Evolutionary conservation across 441 rosid genomes (phyloP).

Genomic region (Aquilaria agallochum): DNA sequence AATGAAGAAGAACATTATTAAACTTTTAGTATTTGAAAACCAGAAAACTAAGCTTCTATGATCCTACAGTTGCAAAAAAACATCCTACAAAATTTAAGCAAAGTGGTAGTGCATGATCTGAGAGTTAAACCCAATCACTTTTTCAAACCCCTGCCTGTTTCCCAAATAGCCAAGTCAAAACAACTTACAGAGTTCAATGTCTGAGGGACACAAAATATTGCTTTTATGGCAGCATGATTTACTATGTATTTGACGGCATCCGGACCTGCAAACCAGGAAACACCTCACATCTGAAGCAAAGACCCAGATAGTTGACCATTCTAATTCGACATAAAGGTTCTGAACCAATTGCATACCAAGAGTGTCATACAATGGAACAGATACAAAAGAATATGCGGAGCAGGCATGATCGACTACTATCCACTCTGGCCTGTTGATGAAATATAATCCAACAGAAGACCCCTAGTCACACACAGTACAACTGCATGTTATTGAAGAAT

Average conservation of each 20-base stretch:
- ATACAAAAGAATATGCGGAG: conserved; percentile 80
- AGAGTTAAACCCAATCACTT: no score
- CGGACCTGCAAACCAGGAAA: conserved; percentile 62
- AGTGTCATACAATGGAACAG: conserved; percentile 98
- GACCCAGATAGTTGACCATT: conserved; percentile 3
- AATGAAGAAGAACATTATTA: no score
- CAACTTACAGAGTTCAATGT: conserved; percentile 70
- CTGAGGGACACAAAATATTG: conserved; percentile 89
- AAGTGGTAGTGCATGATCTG: no score
- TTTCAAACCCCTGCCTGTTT: no score
- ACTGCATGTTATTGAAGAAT: conserved; percentile 12
- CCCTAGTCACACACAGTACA: conserved; percentile 44
- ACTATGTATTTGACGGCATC: conserved; percentile 90
- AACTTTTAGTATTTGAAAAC: no score
- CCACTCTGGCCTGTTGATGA: conserved; percentile 98
- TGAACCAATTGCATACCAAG: conserved; percentile 54
- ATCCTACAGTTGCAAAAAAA: no score
- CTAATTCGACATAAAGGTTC: conserved; percentile 11
- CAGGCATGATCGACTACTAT: conserved; percentile 93
- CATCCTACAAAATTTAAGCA: no score
- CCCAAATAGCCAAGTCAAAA: no score
- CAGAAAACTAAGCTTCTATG: no score
- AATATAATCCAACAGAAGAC: conserved; percentile 82
- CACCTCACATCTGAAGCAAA: conserved; percentile 10
- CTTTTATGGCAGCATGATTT: conserved; percentile 83